Conservation (phyloP, 2,329 filamentous ascomycete genomes). For the Botryotinia globosa region DNA sequence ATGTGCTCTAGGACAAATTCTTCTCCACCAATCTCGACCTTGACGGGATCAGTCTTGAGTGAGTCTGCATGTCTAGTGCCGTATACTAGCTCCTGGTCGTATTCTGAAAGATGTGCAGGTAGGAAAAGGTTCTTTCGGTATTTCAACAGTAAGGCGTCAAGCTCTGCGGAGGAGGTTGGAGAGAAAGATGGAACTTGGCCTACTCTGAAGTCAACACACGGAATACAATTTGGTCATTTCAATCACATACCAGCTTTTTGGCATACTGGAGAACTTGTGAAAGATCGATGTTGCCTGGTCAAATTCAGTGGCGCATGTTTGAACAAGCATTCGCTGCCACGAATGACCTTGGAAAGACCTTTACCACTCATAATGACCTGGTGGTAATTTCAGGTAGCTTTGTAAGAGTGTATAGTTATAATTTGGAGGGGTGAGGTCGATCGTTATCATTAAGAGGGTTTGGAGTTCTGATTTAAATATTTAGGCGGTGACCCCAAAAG, state of each 20-base stretch:
- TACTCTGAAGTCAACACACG: constrained; percentile 19
- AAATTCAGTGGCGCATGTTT: constrained; percentile 18
- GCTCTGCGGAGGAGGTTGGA: constrained; percentile 50
- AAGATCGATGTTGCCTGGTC: constrained; percentile 28
- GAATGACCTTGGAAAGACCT: constrained; percentile 22
- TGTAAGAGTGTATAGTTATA: not conserved
- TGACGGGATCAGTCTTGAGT: constrained; percentile 54
- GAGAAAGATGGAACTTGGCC: constrained; percentile 43
- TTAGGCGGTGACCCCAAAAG: constrained; percentile 18
- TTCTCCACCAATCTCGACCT: constrained; percentile 57
- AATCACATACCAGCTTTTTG: constrained; percentile 31
- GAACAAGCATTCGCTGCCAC: constrained; percentile 27
- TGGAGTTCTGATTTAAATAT: not conserved
- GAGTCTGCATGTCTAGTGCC: constrained; percentile 45
- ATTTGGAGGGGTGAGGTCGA: not conserved
- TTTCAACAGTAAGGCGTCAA: constrained; percentile 51
- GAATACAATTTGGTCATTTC: not conserved
- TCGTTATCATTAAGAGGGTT: not conserved
- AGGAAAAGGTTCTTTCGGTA: constrained; percentile 61
- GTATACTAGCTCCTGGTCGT: constrained; percentile 55
- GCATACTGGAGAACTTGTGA: constrained; percentile 33
- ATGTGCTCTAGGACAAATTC: constrained; percentile 36
- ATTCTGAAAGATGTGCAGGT: constrained; percentile 54
- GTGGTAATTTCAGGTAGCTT: not conserved
- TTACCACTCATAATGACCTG: constrained; percentile 27